phyloP scores from a whole-genome alignment of 2,329 filamentous ascomycete species.

The Colletotrichum somersetense region DNA sequence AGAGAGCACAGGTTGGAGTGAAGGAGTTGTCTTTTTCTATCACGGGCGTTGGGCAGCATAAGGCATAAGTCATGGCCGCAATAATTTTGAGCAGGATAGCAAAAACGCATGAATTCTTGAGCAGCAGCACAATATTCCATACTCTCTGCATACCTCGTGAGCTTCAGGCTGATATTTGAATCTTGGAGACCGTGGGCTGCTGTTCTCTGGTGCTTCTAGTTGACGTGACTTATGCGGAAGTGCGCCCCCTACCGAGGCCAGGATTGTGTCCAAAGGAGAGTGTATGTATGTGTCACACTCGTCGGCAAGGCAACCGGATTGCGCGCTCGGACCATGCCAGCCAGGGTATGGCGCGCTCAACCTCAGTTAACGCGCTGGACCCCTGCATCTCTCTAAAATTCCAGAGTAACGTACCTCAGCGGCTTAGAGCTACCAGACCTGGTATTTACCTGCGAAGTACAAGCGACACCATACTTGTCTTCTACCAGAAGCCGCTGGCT shows the following conservation, averaged over 20 bases:
- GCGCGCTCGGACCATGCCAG: background rate
- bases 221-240: background rate
- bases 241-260: background rate
- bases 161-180: too few relatives aligned
- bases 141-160: background rate
- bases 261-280: background rate
- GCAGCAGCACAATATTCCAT: background rate
- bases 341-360: slow-evolving; percentile 8
- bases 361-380: slow-evolving; percentile 15
- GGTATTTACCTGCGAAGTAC: background rate
- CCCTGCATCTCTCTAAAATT: slow-evolving; percentile 17
- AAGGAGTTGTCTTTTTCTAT: slow-evolving; percentile 16
- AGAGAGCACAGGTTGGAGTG: slow-evolving; percentile 2
- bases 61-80: slow-evolving; percentile 29
- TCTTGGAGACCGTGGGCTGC: background rate
- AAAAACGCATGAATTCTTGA: background rate
- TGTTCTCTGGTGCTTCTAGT: background rate
- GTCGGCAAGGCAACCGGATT: slow-evolving; percentile 1
- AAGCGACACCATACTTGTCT: too few relatives aligned
- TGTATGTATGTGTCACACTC: background rate
- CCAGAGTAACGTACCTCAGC: background rate
- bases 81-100: slow-evolving; percentile 32
- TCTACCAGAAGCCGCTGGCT: background rate
- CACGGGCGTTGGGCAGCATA: slow-evolving; percentile 37
- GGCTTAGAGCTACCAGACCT: background rate